These are phyloP conservation scores for Pisolithus marmoratus DNA, from an alignment of 768 basidiomycete species.

Conservation along the genomic window DNA sequence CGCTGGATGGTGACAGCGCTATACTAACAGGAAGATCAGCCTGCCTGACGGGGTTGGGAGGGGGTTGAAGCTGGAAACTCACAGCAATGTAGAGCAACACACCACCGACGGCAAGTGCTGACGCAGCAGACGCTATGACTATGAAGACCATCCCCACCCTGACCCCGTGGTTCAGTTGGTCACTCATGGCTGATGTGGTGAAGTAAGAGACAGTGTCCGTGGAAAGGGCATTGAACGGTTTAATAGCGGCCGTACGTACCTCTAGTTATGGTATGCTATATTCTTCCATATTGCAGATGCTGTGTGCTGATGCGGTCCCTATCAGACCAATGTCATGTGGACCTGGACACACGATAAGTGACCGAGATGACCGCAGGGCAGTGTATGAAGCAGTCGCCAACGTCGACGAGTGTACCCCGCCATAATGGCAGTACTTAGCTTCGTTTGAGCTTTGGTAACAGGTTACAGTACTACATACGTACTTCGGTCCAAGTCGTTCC, in stretches of 20 bases:
- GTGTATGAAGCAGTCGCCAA: neutral
- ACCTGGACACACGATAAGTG: too few species aligned
- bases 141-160: conserved; percentile 28
- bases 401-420: neutral
- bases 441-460: too few species aligned
- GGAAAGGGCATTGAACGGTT: neutral
- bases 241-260: too few species aligned
- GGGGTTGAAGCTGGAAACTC: conserved; percentile 1
- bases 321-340: too few species aligned
- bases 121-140: conserved; percentile 25
- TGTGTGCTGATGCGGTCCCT: too few species aligned
- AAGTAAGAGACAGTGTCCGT: neutral
- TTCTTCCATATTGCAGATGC: too few species aligned
- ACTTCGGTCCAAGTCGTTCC: neutral
- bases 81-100: conserved; percentile 27
- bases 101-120: conserved; percentile 22
- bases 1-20: conserved; percentile 19
- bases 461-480: too few species aligned
- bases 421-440: too few species aligned
- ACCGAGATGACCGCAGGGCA: neutral
- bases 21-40: conserved; percentile 15
- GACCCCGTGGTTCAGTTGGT: conserved; percentile 14
- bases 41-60: too few species aligned
- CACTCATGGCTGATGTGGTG: neutral
- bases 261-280: too few species aligned